Base-by-base conservation (phyloP, 352 stramenopile genomes). In the Achlya hypogyna region DNA sequence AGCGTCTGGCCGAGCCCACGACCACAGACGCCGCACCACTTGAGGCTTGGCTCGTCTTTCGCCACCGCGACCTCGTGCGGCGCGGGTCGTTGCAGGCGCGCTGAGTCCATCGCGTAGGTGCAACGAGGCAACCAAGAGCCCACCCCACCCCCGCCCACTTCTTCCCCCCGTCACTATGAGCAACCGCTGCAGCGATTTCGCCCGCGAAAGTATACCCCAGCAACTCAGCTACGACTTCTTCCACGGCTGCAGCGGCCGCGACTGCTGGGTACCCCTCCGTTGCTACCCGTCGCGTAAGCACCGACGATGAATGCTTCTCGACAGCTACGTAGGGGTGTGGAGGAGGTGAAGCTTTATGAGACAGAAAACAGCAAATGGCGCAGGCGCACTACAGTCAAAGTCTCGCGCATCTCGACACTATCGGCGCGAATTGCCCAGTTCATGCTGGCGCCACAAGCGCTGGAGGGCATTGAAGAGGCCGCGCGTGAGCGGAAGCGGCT, bases 371-470 rank as follows among this genome's bases (percentile, higher is more conserved):
- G 60, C 34, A 16, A 34, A 6, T 35, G 32, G 18, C 60, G 60
- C 18, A 38, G 23, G 28, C 29, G 38, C 18, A 67, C 60, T 4
- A 43, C 42, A n/a, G 34, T 56, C 20, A 49, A 31, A 42, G 51
- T 31, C 47, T 49, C 45, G 22, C 51, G 31, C 45, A 29, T 34
- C 2, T 43, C 27, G 47, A 58, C 45, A 22, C 43, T 67, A 10
- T 49, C 38, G 10, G 60, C 60, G 14, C 60, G 60, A 10, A 67
- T 67, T 31, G 29, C 35, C n/a, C 60, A 58, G 14, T 59, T 67
- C 32, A 54, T 58, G 42, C 51, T 60, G 23, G 51, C 60, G n/a
- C 60, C 60, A 16, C 40, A 67, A 16, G 51, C 40, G 12, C 29
- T 67, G 12, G 38, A 59, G 6, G 47, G 23, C 0, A 29, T 67